A percentile compares a stretch with the other conserved stretches of the same genome.
Evolutionary conservation across 805 yeast genomes (phyloP).

Genomic region (Saccharomyces mikatae): DNA sequence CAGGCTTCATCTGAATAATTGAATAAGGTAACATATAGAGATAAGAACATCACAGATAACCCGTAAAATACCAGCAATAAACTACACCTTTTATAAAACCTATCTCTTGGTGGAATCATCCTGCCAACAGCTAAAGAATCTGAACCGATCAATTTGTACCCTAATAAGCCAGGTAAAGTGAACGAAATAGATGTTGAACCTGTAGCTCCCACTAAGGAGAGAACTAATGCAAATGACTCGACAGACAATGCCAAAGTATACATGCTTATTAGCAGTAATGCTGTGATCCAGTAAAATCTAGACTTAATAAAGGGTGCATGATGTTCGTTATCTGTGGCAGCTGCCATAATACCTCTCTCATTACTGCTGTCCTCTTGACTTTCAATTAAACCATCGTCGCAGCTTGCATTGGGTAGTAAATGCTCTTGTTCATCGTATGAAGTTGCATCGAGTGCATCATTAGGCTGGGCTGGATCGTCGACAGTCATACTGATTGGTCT

Average conservation of each 20-base stretch:
- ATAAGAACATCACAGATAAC: slow-evolving; percentile 56
- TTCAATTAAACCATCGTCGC: background rate
- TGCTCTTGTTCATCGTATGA: background rate
- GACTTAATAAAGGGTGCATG: slow-evolving; percentile 15
- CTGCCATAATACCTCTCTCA: background rate
- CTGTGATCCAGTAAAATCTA: slow-evolving; percentile 34
- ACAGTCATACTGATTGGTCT: slow-evolving; percentile 6
- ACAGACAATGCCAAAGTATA: slow-evolving; percentile 61
- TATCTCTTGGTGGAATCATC: slow-evolving; percentile 24
- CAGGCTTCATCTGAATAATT: slow-evolving; percentile 4
- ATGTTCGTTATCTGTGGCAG: slow-evolving; percentile 5
- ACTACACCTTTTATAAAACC: slow-evolving; percentile 37
- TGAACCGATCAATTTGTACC: slow-evolving; percentile 55
- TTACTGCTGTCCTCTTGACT: background rate
- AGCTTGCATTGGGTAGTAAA: background rate
- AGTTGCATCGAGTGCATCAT: background rate
- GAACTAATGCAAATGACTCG: slow-evolving; percentile 66
- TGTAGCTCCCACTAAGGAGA: slow-evolving; percentile 86
- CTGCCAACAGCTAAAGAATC: slow-evolving; percentile 24
- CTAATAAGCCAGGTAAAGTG: slow-evolving; percentile 82
- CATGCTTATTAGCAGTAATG: slow-evolving; percentile 39
- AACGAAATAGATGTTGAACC: slow-evolving; percentile 90
- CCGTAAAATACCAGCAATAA: slow-evolving; percentile 62
- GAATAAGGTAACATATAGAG: slow-evolving; percentile 37
- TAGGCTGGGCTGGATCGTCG: background rate